Percentiles rank a stretch among this genome's conserved stretches.
Conservation (phyloP, 805 yeast genomes). For the Candida silvicultrix region DNA sequence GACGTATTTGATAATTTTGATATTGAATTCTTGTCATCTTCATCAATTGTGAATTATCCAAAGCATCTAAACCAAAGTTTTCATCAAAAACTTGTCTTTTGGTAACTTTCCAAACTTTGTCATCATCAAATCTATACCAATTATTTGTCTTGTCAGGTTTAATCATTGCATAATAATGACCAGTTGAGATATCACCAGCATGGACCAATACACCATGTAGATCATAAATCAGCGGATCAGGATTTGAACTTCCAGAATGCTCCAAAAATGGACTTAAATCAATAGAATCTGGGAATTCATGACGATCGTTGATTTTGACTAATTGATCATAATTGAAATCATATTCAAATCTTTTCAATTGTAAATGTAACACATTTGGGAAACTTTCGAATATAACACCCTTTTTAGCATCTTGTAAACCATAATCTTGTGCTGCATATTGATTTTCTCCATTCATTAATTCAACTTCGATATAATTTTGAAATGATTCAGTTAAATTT, state of each 20-base stretch:
- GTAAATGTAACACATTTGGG: constrained; percentile 91
- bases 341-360: constrained; percentile 89
- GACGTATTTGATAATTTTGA: constrained; percentile 56
- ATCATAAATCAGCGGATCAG: constrained; percentile 69
- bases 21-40: constrained; percentile 53
- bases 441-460: constrained; percentile 91
- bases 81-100: constrained; percentile 82
- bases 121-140: constrained; percentile 96
- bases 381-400: constrained; percentile 89
- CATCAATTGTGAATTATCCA: constrained; percentile 41
- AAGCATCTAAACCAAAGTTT: constrained; percentile 77
- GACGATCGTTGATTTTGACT: constrained; percentile 87
- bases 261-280: constrained; percentile 79
- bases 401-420: constrained; percentile 92
- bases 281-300: constrained; percentile 79
- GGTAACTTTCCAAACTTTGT: constrained; percentile 84
- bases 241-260: constrained; percentile 31
- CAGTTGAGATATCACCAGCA: constrained; percentile 91
- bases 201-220: constrained; percentile 94
- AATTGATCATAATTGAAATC: constrained; percentile 85
- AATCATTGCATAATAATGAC: constrained; percentile 93
- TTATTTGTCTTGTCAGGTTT: constrained; percentile 63
- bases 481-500: constrained; percentile 69
- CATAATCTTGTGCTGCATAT: constrained; percentile 84
- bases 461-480: constrained; percentile 84